phyloP scores from a whole-genome alignment of 108 stramenopile species.

The Skeletonema potamos region DNA sequence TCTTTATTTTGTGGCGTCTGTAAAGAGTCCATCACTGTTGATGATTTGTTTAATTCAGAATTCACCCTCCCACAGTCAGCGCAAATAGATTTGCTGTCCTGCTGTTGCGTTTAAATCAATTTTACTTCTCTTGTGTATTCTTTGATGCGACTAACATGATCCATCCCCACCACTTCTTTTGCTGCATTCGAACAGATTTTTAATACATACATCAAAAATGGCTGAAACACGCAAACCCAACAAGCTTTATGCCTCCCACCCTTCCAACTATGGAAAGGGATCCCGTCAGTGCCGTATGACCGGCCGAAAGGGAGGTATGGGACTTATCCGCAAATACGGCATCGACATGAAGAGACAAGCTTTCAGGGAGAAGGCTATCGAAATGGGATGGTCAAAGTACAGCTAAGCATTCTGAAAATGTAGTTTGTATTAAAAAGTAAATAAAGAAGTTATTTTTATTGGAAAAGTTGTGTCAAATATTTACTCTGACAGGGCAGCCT shows the following conservation, averaged over 20 bases:
- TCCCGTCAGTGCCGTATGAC: conserved; percentile 88
- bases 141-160: neutral
- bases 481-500: no score
- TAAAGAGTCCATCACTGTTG: neutral
- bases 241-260: conserved; percentile 91
- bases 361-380: conserved; percentile 84
- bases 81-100: neutral
- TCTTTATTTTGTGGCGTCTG: neutral
- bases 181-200: neutral
- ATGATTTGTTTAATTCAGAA: neutral
- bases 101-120: neutral
- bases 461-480: neutral
- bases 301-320: conserved; percentile 87
- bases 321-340: conserved; percentile 90
- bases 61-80: neutral
- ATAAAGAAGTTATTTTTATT: neutral
- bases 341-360: conserved; percentile 93
- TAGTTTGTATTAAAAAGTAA: neutral
- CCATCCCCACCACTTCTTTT: neutral
- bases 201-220: conserved; percentile 46
- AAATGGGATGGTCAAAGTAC: conserved; percentile 90
- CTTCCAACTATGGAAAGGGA: conserved; percentile 88
- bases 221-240: conserved; percentile 86
- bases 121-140: neutral
- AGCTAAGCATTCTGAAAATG: conserved; percentile 51